Percentiles rank a stretch among this genome's conserved stretches.
phyloP scores from a whole-genome alignment of 768 basidiomycete species.

The Coprinopsis sp. region DNA sequence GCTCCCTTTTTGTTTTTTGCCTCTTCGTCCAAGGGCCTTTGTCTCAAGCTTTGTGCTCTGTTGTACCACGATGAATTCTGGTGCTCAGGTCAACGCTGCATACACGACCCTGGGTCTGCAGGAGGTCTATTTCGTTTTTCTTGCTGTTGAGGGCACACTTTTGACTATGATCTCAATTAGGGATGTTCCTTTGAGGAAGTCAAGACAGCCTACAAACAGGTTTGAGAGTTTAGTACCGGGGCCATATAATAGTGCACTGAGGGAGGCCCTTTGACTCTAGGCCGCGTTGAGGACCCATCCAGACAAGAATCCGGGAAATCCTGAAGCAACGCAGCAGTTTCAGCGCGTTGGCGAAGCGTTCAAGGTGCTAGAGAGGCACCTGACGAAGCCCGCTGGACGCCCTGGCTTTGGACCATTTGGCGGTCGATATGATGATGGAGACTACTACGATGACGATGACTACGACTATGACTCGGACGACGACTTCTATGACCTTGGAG shows the following conservation, averaged over 20 bases:
- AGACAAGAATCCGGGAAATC: constrained; percentile 69
- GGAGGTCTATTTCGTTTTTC: neutral
- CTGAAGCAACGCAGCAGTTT: constrained; percentile 62
- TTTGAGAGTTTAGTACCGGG: constrained; percentile 19
- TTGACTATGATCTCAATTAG: constrained; percentile 17
- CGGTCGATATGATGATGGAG: constrained; percentile 31
- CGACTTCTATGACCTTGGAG: constrained; percentile 29
- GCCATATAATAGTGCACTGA: constrained; percentile 2
- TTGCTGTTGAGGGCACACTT: neutral
- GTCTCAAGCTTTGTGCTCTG: constrained; percentile 9
- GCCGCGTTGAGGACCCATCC: constrained; percentile 68
- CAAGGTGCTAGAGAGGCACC: constrained; percentile 50
- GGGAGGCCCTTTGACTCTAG: constrained; percentile 24
- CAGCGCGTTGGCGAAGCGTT: constrained; percentile 70
- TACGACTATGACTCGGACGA: constrained; percentile 29
- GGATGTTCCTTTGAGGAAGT: constrained; percentile 59
- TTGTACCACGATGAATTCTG: neutral
- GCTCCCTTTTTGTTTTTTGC: constrained; percentile 10
- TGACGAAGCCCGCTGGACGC: constrained; percentile 35
- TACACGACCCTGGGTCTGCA: neutral
- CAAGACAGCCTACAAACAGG: constrained; percentile 68
- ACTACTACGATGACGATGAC: constrained; percentile 31
- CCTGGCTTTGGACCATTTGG: no score
- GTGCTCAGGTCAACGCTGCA: neutral
- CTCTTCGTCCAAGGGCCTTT: neutral